Percentiles rank a stretch among this genome's conserved stretches.
Evolutionary conservation across 768 basidiomycete species (phyloP).

Genomic region (Clavaria fumosa): DNA sequence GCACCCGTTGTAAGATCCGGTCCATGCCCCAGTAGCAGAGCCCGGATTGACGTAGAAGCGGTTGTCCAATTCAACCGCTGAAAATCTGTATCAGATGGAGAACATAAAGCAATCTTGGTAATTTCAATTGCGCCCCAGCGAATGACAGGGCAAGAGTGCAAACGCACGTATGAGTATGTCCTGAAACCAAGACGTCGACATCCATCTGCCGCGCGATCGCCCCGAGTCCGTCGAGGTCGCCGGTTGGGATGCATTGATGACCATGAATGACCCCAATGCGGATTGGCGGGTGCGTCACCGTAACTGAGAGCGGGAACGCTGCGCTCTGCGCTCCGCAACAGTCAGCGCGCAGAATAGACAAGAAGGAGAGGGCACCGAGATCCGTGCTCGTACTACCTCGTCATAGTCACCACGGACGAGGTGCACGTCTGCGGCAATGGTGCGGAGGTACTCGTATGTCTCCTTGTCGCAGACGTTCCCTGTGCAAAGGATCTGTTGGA

Average conservation of each 20-base stretch:
- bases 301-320: slow-evolving; percentile 64
- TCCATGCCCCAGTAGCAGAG: slow-evolving; percentile 90
- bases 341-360: too few relatives aligned
- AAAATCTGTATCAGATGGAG: slow-evolving; percentile 51
- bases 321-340: slow-evolving; percentile 34
- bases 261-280: slow-evolving; percentile 89
- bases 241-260: slow-evolving; percentile 84
- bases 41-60: slow-evolving; percentile 96
- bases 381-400: slow-evolving; percentile 57
- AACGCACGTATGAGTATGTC: slow-evolving; percentile 85
- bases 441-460: slow-evolving; percentile 90
- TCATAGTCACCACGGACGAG: slow-evolving; percentile 93
- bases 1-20: slow-evolving; percentile 55
- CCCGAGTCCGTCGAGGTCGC: slow-evolving; percentile 81
- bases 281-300: slow-evolving; percentile 71
- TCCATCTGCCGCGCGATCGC: slow-evolving; percentile 91
- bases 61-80: slow-evolving; percentile 81
- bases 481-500: slow-evolving; percentile 93
- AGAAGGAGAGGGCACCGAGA: too few relatives aligned
- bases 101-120: background rate
- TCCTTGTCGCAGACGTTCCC: slow-evolving; percentile 97
- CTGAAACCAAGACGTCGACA: slow-evolving; percentile 87
- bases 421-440: slow-evolving; percentile 85
- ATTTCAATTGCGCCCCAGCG: background rate
- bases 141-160: background rate